Evolutionary conservation across 1,284 basidiomycete species (phyloP), one percentile per base, ranked within the genome.

Genomic region (Cryptococcus depauperatus): DNA sequence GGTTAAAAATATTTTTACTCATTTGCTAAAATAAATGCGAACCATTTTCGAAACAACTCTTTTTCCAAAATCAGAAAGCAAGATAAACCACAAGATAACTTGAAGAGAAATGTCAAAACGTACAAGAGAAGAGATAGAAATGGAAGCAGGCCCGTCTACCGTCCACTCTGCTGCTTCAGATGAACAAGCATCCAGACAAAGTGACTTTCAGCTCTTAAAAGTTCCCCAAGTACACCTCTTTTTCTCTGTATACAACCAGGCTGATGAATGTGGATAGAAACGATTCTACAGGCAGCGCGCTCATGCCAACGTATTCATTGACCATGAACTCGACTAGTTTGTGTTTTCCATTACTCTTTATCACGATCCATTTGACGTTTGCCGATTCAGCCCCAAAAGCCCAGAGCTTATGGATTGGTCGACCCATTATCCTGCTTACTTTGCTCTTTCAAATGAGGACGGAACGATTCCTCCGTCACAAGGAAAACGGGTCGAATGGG

Each of bases 251-350:
- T 25, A 23, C n/a, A 23, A 18, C 16, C 19, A 38, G 25, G 16
- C 37, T 38, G 11, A 19, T 18, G 6, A 9, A 6, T n/a, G 14
- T 37, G 16, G 14, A 13, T 65, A 95, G 85, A 97, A 97, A 83
- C 81, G 85, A 61, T 88, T 87, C 71, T 99, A 98, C 71, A 79
- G 95, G 19, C 95, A 99, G 68, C 79, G 95, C 46, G 95, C 93
- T 3, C 93, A 99, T 67, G 92, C 93, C 6, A 99, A 99, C 68
- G 93, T 93, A 1, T 97, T 99, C 71, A 88, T 87, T 11, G 95
- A 98, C 70, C 95, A 98, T 71, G 77, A 81, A 21, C 79, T 99
- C 41, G 82, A 83, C 52, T 98, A 97, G 75, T 77, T 43, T 44
- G 73, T 62, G 23, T 8, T 27, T 21, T 35, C 32, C 26, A n/a